Conservation (phyloP, 2,329 filamentous ascomycete genomes). For the Ophioceras dolichostomum region DNA sequence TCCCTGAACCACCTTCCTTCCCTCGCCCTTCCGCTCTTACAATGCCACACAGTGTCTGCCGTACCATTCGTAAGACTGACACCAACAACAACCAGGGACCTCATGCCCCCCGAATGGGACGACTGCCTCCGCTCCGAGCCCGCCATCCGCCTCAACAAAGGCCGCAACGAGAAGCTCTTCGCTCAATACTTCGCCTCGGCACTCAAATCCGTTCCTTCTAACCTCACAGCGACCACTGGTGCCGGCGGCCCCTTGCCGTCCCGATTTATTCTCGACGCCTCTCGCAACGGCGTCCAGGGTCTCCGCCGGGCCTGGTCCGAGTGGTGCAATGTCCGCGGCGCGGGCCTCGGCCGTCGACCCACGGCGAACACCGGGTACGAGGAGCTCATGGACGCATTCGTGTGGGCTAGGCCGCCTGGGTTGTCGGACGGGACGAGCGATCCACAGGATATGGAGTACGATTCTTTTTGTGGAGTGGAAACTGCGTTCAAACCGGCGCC, state of each 20-base stretch:
- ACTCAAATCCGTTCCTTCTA: slow-evolving; percentile 25
- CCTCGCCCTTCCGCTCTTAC: not conserved
- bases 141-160: slow-evolving; percentile 25
- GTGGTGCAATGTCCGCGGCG: slow-evolving; percentile 41
- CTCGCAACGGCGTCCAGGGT: slow-evolving; percentile 25
- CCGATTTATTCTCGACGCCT: not conserved
- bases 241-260: not conserved
- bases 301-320: slow-evolving; percentile 30
- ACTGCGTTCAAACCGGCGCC: slow-evolving; percentile 26
- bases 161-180: slow-evolving; percentile 29
- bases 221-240: slow-evolving; percentile 27
- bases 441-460: slow-evolving; percentile 18
- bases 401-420: slow-evolving; percentile 54
- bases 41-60: not conserved
- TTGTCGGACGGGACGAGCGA: slow-evolving; percentile 31
- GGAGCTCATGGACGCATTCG: slow-evolving; percentile 46
- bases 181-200: slow-evolving; percentile 24
- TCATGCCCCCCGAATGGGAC: slow-evolving; percentile 19
- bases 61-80: not conserved
- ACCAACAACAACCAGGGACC: slow-evolving; percentile 10
- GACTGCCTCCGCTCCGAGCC: slow-evolving; percentile 21
- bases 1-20: slow-evolving; percentile 8
- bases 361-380: slow-evolving; percentile 40
- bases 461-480: slow-evolving; percentile 23
- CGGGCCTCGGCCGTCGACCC: slow-evolving; percentile 47